Conservation (phyloP, 1,139 yeast species). For the Hansenula sp. region DNA sequence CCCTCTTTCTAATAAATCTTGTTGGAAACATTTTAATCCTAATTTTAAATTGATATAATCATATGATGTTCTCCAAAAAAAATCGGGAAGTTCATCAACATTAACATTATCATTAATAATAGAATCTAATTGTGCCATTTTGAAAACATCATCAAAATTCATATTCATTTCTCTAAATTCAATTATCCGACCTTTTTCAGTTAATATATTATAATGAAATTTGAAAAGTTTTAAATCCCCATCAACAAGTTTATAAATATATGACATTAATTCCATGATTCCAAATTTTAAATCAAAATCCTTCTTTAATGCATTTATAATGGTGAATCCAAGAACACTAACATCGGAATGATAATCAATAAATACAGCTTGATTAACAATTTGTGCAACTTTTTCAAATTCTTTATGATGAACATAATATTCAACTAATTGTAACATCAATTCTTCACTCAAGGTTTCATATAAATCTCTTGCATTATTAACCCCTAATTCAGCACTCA, state of each 20-base stretch:
- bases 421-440: constrained; percentile 8
- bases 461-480: background rate
- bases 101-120: constrained; percentile 8
- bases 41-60: constrained; percentile 12
- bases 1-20: constrained; percentile 6
- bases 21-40: constrained; percentile 7
- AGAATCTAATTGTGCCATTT: constrained; percentile 10
- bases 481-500: constrained; percentile 6
- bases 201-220: constrained; percentile 6
- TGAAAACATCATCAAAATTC: constrained; percentile 6
- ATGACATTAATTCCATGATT: constrained; percentile 11
- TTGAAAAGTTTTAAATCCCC: constrained; percentile 10
- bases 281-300: constrained; percentile 16
- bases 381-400: constrained; percentile 8
- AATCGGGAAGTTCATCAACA: constrained; percentile 8
- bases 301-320: constrained; percentile 5
- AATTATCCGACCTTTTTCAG: background rate
- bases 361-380: constrained; percentile 5
- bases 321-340: background rate
- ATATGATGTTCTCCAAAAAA: constrained; percentile 12
- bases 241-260: constrained; percentile 6
- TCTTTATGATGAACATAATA: constrained; percentile 8
- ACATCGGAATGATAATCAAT: constrained; percentile 3
- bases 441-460: constrained; percentile 7
- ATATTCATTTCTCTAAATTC: background rate